These are phyloP conservation scores for Cladophialophora bantiana DNA, from an alignment of 2,329 filamentous ascomycete genomes.

Conservation along the genomic window DNA sequence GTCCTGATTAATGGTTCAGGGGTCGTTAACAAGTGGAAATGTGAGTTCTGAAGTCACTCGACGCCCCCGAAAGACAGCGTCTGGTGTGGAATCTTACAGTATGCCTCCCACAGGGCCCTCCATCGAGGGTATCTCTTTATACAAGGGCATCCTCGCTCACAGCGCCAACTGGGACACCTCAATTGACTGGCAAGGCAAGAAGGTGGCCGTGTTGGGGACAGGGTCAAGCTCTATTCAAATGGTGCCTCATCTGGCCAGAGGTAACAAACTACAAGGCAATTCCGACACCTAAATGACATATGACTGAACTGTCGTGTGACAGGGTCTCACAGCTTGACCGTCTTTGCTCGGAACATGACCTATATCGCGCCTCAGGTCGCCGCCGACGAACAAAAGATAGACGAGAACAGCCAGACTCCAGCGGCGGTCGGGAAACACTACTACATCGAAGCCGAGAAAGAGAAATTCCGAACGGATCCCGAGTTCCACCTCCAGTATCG, in stretches of 20 bases:
- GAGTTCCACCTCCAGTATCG: conserved; percentile 32
- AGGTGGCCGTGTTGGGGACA: conserved; percentile 69
- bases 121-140: conserved; percentile 46
- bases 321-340: conserved; percentile 41
- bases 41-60: not conserved
- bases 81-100: not conserved
- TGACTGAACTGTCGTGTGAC: not conserved
- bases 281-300: not conserved
- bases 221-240: conserved; percentile 68
- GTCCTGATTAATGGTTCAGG: conserved; percentile 52
- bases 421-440: conserved; percentile 27
- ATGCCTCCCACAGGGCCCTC: conserved; percentile 47
- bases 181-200: conserved; percentile 63
- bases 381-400: conserved; percentile 21
- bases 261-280: conserved; percentile 41
- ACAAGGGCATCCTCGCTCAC: conserved; percentile 46
- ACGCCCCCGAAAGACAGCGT: too few relatives aligned
- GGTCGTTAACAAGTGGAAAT: conserved; percentile 48
- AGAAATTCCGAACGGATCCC: conserved; percentile 31
- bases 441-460: conserved; percentile 35
- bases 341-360: conserved; percentile 40
- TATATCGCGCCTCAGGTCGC: conserved; percentile 40
- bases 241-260: conserved; percentile 27
- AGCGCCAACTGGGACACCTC: conserved; percentile 44
- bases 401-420: conserved; percentile 17